phyloP scores from a whole-genome alignment of 192 early-diverging fungal species.

The Phycomyces nitens region DNA sequence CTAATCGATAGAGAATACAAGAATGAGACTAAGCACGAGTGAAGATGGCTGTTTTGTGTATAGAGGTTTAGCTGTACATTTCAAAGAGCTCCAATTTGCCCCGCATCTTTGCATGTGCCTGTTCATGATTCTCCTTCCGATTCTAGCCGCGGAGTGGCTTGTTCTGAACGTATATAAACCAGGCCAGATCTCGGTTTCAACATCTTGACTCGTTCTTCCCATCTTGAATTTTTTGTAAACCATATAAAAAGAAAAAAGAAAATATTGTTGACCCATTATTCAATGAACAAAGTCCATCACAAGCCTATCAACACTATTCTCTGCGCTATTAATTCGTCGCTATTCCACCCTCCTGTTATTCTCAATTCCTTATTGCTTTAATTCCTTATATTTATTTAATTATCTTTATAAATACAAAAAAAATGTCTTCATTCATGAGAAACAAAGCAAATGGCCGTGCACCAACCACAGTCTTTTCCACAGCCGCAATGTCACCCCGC shows the following conservation, averaged over 20 bases:
- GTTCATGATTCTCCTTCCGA: slow-evolving; percentile 3
- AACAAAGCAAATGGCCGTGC: slow-evolving; percentile 10
- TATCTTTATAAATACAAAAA: neutral
- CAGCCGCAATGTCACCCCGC: slow-evolving; percentile 21
- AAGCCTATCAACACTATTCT: slow-evolving; percentile 1
- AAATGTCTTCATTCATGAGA: neutral
- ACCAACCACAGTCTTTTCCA: slow-evolving; percentile 12
- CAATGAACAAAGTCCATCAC: slow-evolving; percentile 3
- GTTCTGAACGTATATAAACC: neutral
- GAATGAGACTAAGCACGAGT: slow-evolving; percentile 4
- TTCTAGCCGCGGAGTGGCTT: slow-evolving; percentile 1
- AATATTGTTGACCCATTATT: neutral
- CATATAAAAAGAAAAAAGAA: neutral
- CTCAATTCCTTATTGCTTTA: neutral
- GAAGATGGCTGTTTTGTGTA: neutral
- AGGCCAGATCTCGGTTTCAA: neutral
- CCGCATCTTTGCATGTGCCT: slow-evolving; percentile 5
- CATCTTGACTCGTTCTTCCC: neutral
- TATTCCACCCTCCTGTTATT: slow-evolving; percentile 4
- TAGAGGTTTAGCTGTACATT: neutral
- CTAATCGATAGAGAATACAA: neutral
- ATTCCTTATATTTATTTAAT: neutral
- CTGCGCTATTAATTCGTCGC: slow-evolving; percentile 1
- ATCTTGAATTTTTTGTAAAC: neutral
- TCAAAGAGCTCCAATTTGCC: slow-evolving; percentile 4